phyloP scores from a whole-genome alignment of 179 eudicot species.

The Silene vulgaris region DNA sequence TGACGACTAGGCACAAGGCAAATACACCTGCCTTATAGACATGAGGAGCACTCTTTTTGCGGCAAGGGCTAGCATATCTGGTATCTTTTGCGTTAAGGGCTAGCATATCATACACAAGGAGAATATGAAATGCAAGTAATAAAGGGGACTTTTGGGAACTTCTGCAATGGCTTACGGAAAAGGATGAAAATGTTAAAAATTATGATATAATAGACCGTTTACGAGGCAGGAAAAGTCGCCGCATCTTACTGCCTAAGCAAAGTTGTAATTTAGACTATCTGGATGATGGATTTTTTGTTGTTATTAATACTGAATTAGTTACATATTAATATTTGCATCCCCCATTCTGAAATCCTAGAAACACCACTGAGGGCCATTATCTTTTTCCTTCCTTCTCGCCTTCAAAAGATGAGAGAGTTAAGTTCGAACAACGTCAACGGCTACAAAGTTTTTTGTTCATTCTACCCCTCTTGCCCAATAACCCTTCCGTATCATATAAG shows the following conservation, averaged over 20 bases:
- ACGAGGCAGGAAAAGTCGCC: no score
- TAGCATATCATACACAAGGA: no score
- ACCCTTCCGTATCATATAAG: neutral
- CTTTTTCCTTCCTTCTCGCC: neutral
- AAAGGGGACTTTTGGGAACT: no score
- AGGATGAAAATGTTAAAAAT: no score
- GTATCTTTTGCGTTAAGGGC: no score
- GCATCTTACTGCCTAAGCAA: neutral
- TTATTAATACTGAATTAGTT: neutral
- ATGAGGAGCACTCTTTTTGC: no score
- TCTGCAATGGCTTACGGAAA: no score
- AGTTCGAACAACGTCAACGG: neutral
- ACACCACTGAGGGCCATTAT: neutral
- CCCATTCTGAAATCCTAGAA: neutral
- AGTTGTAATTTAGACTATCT: neutral
- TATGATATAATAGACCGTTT: no score
- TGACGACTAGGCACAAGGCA: no score
- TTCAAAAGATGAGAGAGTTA: neutral
- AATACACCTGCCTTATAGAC: no score
- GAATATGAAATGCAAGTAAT: no score
- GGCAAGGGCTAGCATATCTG: no score
- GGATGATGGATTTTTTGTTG: neutral
- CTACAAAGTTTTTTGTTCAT: neutral
- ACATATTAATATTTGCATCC: neutral
- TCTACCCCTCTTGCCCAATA: neutral